Base-by-base conservation (phyloP, 169 alveolate genomes). In the Plasmodium cynomolgi region DNA sequence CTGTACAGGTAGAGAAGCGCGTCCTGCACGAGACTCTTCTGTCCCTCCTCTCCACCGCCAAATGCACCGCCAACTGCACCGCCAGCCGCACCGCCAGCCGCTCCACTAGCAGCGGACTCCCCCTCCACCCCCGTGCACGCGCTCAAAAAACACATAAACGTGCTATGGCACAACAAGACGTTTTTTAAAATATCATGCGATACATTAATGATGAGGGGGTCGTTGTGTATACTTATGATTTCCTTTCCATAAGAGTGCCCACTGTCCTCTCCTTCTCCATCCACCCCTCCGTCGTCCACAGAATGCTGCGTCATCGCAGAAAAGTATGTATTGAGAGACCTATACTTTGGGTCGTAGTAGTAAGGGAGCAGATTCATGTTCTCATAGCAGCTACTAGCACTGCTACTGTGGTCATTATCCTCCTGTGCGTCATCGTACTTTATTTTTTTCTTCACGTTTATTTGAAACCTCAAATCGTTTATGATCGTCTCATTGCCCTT, bases 381-480 rank as follows among this genome's bases (percentile, higher is more conserved):
- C 71, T 34, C 81, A 37, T 26, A 86, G 17, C 81, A 75, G 58
- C 83, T 81, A 9, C 37, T 29, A 1, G 77, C n/a, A 47, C 72
- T 86, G 44, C 50, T 86, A 1, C 47, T 33, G 11, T 31, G 71
- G 23, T 86, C 82, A 34, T 34, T 56, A 6, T 86, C 93, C 47
- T 39, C 26, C 54, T 41, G 44, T 13, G 39, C 20, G 1, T 26
- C 17, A 17, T 86, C 84, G 17, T 56, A 34, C 34, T 86, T 86
- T 54, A 50, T 3, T 54, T 86, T 86, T 37, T 72, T 86, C 71
- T 56, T 86, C 41, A 77, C 41, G 33, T 86, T 75, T 77, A 86
- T 34, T 86, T 86, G 88, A 86, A 86, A 71, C 47, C 93, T 50
- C 20, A 77, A 26, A 47, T 86, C 88, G 39, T 86, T 86, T 54